Evolutionary conservation across 2,329 filamentous ascomycete genomes (phyloP), one percentile per base, ranked within the genome.

Genomic region (Zasmidium angulare): DNA sequence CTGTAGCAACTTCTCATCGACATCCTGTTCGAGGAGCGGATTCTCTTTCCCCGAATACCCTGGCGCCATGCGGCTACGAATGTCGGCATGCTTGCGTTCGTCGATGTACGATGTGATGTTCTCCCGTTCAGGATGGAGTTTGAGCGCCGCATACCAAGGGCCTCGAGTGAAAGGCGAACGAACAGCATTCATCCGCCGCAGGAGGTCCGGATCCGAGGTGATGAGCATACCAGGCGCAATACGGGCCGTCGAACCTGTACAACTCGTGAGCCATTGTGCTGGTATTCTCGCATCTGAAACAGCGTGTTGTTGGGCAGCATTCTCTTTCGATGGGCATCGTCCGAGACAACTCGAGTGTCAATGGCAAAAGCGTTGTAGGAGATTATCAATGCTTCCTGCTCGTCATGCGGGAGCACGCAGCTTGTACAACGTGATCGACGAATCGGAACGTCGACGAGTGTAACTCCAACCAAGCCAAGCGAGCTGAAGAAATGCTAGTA

Each of bases 1-100:
- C 17, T 71, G 66, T 7, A 73, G 54, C 17, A 76, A 57, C 50
- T 70, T 71, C 43, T 70, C 68, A 50, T 77, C 75, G 46, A 78
- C 70, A 46, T 73, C 71, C 19, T 69, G 56, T 57, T 77, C 76
- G 50, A 77, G 63, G 50, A 69, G 65, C 17, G 65, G 61, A 21
- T 75, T 76, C 59, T 77, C 75, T 57, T 75, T 75, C 58, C 76
- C 76, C 10, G 74, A 71, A 55, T 77, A 77, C 26, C 74, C 74
- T 9, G 71, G 70, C 1, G 73, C 71, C 73, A 75, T 75, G 50
- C 70, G 69, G 21, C 59, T 70, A 17, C 74, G 71, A 50, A 76
- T 69, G 36, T 73, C 71, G 43, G 71, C 69, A 69, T 76, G 75
- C 24, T 73, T 71, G 53, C 64, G 63, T 61, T 77, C 75, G 58